These are phyloP conservation scores for Zalerion maritima DNA, from an alignment of 495 filamentous ascomycete species.

Conservation along the genomic window DNA sequence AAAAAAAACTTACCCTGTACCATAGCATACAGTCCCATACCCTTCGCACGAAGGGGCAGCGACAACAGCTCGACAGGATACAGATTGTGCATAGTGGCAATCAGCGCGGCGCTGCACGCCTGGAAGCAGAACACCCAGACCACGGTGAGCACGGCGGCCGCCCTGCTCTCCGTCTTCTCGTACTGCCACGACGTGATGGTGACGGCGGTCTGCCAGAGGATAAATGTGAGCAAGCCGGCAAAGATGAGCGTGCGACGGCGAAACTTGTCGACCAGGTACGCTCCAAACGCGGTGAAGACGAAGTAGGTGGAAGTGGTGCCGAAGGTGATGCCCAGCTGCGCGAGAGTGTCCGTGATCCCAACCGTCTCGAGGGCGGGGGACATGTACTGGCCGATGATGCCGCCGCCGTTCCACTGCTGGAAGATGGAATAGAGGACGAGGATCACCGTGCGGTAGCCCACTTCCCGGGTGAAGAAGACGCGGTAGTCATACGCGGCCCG, in stretches of 20 bases:
- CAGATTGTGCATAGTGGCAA: constrained; percentile 31
- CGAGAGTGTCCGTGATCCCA: constrained; percentile 16
- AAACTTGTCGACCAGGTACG: constrained; percentile 25
- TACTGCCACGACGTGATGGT: constrained; percentile 30
- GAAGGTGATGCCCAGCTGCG: constrained; percentile 22
- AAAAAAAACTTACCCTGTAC: constrained; percentile 13
- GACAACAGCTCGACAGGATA: constrained; percentile 28
- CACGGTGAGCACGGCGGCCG: constrained; percentile 20
- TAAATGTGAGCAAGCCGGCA: constrained; percentile 19
- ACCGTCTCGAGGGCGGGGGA: constrained; percentile 21
- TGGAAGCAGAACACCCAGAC: constrained; percentile 30
- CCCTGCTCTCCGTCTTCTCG: constrained; percentile 8
- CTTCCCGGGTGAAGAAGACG: constrained; percentile 22
- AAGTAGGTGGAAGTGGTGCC: constrained; percentile 26
- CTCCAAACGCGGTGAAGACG: constrained; percentile 24
- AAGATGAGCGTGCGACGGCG: constrained; percentile 25
- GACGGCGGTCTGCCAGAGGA: constrained; percentile 23
- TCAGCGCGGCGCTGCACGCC: constrained; percentile 21
- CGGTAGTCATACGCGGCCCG: constrained; percentile 23
- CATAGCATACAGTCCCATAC: constrained; percentile 27
- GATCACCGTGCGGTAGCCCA: constrained; percentile 22
- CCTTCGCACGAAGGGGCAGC: constrained; percentile 25
- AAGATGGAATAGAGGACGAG: constrained; percentile 27
- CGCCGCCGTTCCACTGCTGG: constrained; percentile 31
- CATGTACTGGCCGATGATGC: constrained; percentile 29